Percentiles rank a stretch among this genome's conserved stretches.
These are phyloP conservation scores for Leccinum aurantiacum DNA, from an alignment of 768 basidiomycete species.

Conservation along the genomic window DNA sequence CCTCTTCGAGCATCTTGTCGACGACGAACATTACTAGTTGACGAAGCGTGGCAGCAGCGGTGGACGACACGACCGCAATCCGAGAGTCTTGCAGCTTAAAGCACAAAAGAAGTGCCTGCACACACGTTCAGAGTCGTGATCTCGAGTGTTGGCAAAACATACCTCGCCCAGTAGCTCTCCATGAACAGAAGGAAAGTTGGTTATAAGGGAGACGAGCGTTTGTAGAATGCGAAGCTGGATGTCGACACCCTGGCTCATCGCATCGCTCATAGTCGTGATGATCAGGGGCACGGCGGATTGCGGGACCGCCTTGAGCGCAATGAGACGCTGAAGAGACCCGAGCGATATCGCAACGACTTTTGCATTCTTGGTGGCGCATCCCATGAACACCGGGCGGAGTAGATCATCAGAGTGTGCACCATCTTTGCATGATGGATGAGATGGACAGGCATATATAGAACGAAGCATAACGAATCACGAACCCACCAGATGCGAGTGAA, in stretches of 20 bases:
- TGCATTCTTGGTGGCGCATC: slow-evolving; percentile 87
- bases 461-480: slow-evolving; percentile 21
- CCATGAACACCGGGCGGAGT: slow-evolving; percentile 88
- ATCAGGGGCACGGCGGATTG: slow-evolving; percentile 77
- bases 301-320: slow-evolving; percentile 82
- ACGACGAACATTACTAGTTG: slow-evolving; percentile 98
- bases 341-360: slow-evolving; percentile 94
- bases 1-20: slow-evolving; percentile 87
- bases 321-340: slow-evolving; percentile 87
- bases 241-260: slow-evolving; percentile 92
- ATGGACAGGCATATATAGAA: neutral
- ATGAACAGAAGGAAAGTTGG: slow-evolving; percentile 81
- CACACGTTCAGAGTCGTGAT: neutral
- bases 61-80: slow-evolving; percentile 95
- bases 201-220: slow-evolving; percentile 87
- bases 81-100: slow-evolving; percentile 95
- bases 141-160: slow-evolving; percentile 28
- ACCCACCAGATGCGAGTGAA: slow-evolving; percentile 68
- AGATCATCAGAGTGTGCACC: slow-evolving; percentile 79
- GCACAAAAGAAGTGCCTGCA: slow-evolving; percentile 84
- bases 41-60: slow-evolving; percentile 92
- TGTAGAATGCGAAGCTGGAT: slow-evolving; percentile 94
- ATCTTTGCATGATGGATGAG: slow-evolving; percentile 41
- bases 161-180: slow-evolving; percentile 81
- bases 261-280: slow-evolving; percentile 80